phyloP scores from a whole-genome alignment of 352 stramenopile genomes.

The Discostella stelligera region DNA sequence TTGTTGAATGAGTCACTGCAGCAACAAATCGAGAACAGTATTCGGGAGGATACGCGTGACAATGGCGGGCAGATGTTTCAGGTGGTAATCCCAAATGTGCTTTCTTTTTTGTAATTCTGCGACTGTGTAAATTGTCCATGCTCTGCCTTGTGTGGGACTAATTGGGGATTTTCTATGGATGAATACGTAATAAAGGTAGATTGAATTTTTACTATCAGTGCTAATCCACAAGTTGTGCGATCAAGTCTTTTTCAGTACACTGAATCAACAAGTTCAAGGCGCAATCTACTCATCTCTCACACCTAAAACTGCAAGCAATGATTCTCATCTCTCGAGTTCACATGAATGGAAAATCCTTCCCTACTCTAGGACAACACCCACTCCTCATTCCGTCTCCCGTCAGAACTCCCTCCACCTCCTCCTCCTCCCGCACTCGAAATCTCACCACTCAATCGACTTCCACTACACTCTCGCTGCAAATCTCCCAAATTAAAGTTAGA shows the following conservation, averaged over 20 bases:
- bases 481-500: conserved; percentile 22
- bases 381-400: background rate
- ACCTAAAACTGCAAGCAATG: too few relatives aligned
- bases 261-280: too few relatives aligned
- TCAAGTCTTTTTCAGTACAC: too few relatives aligned
- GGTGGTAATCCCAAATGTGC: background rate
- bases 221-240: too few relatives aligned
- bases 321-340: too few relatives aligned
- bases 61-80: background rate
- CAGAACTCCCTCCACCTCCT: background rate
- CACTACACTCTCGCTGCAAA: background rate
- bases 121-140: background rate
- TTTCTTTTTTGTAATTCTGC: background rate
- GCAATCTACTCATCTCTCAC: too few relatives aligned
- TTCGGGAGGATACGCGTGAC: background rate
- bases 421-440: background rate
- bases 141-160: background rate
- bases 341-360: background rate
- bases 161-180: background rate
- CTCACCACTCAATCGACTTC: background rate
- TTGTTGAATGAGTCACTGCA: background rate
- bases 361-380: background rate
- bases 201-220: too few relatives aligned
- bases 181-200: too few relatives aligned
- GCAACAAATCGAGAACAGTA: background rate